Percentiles rank a stretch among this genome's conserved stretches.
phyloP scores from a whole-genome alignment of 2,329 filamentous ascomycete genomes.

The Aspergillus calidoustus region DNA sequence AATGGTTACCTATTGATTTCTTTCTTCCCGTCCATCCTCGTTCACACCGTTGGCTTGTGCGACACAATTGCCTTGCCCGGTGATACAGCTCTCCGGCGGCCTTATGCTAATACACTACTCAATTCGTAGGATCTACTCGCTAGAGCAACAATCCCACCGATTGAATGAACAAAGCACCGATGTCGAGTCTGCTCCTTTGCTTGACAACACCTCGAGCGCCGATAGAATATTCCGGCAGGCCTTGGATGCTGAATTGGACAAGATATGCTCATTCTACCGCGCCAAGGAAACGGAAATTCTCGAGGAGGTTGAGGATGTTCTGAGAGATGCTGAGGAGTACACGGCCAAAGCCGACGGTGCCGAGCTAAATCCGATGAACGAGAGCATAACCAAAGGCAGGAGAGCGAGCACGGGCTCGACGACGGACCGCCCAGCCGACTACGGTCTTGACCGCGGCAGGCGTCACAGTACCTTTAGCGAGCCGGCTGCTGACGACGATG shows the following conservation, averaged over 20 bases:
- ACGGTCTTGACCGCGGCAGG: conserved; percentile 52
- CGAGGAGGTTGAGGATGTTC: conserved; percentile 76
- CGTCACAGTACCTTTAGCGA: conserved; percentile 50
- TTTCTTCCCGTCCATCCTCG: conserved; percentile 11
- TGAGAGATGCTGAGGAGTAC: conserved; percentile 73
- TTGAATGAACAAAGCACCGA: conserved; percentile 62
- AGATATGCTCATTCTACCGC: conserved; percentile 88
- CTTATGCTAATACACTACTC: conserved; percentile 1
- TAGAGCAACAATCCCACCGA: conserved; percentile 82
- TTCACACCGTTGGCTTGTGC: conserved; percentile 4
- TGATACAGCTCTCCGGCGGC: conserved; percentile 6
- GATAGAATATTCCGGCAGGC: conserved; percentile 81
- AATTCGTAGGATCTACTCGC: conserved; percentile 77
- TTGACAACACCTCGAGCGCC: conserved; percentile 68
- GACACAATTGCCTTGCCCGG: conserved; percentile 9
- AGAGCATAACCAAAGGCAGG: conserved; percentile 47
- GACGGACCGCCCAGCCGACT: conserved; percentile 49
- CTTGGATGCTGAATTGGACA: conserved; percentile 87
- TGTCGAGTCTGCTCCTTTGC: conserved; percentile 82
- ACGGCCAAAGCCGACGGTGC: conserved; percentile 60
- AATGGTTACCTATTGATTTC: conserved; percentile 62
- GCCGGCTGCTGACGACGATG: conserved; percentile 58
- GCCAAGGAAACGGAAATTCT: conserved; percentile 88
- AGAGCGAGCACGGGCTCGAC: conserved; percentile 48
- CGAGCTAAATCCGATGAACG: conserved; percentile 49